Evolutionary conservation across 176 grass and related monocot species (phyloP).

Genomic region (Aegilops longissima): DNA sequence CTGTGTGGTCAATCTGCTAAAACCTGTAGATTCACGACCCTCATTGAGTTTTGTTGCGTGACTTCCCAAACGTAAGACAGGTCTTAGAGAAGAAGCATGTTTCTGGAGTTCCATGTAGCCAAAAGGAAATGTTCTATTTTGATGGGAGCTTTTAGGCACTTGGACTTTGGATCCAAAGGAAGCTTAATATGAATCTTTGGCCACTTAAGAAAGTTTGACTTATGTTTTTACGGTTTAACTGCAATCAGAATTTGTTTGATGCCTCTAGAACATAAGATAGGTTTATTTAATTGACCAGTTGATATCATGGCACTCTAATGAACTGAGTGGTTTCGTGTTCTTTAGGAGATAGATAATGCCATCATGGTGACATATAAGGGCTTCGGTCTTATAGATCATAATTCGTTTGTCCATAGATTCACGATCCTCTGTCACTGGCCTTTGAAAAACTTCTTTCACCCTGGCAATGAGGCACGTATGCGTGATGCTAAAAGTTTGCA

Average conservation of each 20-base stretch:
- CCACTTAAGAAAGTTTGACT: background rate
- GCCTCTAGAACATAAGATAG: background rate
- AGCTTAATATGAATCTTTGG: background rate
- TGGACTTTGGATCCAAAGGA: background rate
- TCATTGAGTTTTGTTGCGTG: background rate
- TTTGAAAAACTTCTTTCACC: background rate
- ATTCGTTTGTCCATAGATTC: background rate
- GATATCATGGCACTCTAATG: background rate
- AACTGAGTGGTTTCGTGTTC: background rate
- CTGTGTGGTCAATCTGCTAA: background rate
- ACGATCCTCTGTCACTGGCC: background rate
- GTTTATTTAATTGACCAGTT: background rate
- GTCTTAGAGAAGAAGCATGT: constrained; percentile 4
- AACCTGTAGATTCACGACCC: background rate
- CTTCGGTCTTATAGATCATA: background rate
- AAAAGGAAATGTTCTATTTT: background rate
- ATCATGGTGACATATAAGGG: background rate
- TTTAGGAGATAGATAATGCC: background rate
- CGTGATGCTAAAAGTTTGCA: background rate
- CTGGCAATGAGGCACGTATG: background rate
- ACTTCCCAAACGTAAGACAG: background rate
- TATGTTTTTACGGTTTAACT: constrained; percentile 4
- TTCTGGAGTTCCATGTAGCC: background rate
- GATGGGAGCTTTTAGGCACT: background rate
- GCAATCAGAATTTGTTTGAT: background rate